phyloP scores from a whole-genome alignment of 345 rosid species.

The Turritis glabra region DNA sequence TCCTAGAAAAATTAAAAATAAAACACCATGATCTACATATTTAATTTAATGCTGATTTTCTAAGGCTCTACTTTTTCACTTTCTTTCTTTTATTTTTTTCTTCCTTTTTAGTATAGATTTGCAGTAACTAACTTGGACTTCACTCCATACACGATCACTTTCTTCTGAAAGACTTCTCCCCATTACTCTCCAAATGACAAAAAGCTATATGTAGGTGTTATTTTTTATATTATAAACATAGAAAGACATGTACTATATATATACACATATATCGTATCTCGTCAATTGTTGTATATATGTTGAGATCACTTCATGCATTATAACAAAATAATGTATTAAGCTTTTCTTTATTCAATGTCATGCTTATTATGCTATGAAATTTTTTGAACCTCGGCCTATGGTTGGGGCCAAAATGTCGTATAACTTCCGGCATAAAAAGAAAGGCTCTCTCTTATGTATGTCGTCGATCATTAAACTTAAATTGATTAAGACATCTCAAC shows the following conservation, averaged over 20 bases:
- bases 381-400: not conserved
- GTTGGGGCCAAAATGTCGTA: constrained; percentile 35
- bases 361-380: not conserved
- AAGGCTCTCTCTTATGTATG: constrained; percentile 10
- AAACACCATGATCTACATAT: constrained; percentile 19
- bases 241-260: not conserved
- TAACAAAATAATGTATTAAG: not conserved
- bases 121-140: constrained; percentile 37
- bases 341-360: not conserved
- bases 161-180: constrained; percentile 37
- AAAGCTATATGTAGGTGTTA: constrained; percentile 13
- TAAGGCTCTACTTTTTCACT: constrained; percentile 36
- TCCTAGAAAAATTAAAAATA: not conserved
- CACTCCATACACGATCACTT: constrained; percentile 42
- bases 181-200: constrained; percentile 32
- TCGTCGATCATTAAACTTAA: constrained; percentile 31
- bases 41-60: constrained; percentile 33
- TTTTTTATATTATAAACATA: not conserved
- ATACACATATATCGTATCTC: not conserved
- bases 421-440: constrained; percentile 30
- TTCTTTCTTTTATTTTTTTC: constrained; percentile 1
- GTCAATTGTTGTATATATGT: constrained; percentile 14
- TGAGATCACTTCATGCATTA: constrained; percentile 20
- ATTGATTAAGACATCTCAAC: constrained; percentile 32
- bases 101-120: constrained; percentile 26